A percentile compares a stretch with the other conserved stretches of the same genome.
These are phyloP conservation scores for Ricinus communis DNA, from an alignment of 345 rosid species.

Conservation along the genomic window DNA sequence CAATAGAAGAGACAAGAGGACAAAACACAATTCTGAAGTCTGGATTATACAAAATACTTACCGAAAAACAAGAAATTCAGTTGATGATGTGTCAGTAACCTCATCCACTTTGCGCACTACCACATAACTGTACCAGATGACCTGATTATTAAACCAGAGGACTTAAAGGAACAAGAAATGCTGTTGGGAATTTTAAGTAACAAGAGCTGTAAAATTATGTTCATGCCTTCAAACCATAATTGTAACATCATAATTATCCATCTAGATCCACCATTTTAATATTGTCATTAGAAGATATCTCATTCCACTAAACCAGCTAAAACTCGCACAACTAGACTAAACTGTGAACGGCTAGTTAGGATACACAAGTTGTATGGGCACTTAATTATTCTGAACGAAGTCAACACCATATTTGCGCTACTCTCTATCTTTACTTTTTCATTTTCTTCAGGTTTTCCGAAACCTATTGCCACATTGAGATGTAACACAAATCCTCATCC, in stretches of 20 bases:
- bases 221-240: not conserved
- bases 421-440: not conserved
- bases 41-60: slow-evolving; percentile 20
- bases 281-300: not conserved
- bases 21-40: slow-evolving; percentile 9
- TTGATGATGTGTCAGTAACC: slow-evolving; percentile 45
- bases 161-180: not conserved
- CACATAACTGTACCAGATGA: slow-evolving; percentile 49
- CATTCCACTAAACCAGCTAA: not conserved
- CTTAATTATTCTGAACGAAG: too few relatives aligned
- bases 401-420: too few relatives aligned
- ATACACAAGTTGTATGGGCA: not conserved
- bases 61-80: slow-evolving; percentile 50
- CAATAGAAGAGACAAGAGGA: not conserved
- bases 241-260: not conserved
- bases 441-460: not conserved
- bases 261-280: not conserved
- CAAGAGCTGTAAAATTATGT: not conserved
- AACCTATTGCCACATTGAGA: not conserved
- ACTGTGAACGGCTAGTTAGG: not conserved
- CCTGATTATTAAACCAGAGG: slow-evolving; percentile 9
- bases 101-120: slow-evolving; percentile 70
- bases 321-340: not conserved
- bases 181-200: not conserved
- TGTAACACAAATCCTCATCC: not conserved